phyloP scores from a whole-genome alignment of 805 yeast genomes.

The Blastobotrys chiropterorum region DNA sequence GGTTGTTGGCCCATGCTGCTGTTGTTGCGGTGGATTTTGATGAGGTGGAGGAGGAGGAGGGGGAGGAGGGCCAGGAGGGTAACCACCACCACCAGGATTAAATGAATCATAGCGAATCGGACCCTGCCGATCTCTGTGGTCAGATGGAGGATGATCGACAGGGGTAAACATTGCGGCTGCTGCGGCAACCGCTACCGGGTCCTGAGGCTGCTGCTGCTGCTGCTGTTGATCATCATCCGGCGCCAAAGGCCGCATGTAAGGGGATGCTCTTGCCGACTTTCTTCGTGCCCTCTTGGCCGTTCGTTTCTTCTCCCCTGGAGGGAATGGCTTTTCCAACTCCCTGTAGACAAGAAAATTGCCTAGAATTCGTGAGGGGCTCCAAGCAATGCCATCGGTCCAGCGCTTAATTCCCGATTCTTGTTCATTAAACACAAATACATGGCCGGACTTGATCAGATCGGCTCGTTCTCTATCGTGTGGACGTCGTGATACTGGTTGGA shows the following conservation, averaged over 20 bases:
- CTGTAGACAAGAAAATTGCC: constrained; percentile 82
- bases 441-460: constrained; percentile 63
- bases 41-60: background rate
- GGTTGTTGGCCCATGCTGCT: background rate
- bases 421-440: constrained; percentile 79
- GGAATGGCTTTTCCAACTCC: constrained; percentile 48
- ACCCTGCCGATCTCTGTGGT: background rate
- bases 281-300: constrained; percentile 8
- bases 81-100: too few species aligned
- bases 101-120: background rate
- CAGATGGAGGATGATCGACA: background rate
- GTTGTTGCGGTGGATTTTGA: background rate
- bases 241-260: background rate
- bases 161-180: background rate
- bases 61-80: background rate
- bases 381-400: constrained; percentile 95
- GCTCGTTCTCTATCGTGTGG: constrained; percentile 76
- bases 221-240: background rate
- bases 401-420: constrained; percentile 77
- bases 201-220: background rate
- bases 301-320: constrained; percentile 40
- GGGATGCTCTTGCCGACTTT: background rate
- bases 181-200: background rate
- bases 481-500: constrained; percentile 63
- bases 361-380: constrained; percentile 87